phyloP scores from a whole-genome alignment of 768 basidiomycete genomes.

The Lentinula edodes region DNA sequence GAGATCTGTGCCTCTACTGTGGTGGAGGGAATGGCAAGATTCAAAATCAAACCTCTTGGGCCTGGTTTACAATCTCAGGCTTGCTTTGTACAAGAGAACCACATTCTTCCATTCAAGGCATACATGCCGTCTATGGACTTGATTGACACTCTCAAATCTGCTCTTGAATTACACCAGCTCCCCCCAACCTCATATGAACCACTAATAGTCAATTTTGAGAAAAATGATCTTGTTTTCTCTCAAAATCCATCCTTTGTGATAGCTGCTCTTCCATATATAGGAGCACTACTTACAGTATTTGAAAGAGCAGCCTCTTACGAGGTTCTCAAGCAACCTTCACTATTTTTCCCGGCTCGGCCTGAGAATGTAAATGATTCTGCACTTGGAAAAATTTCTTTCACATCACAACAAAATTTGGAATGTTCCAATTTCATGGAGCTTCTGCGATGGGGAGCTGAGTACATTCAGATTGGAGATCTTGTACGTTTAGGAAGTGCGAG shows the following conservation, averaged over 20 bases:
- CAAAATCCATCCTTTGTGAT: neutral
- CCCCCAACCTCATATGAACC: neutral
- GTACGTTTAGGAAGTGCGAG: neutral
- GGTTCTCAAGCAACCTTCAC: neutral
- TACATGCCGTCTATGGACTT: neutral
- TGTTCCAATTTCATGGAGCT: neutral
- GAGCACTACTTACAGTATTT: neutral
- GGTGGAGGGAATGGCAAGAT: too few species aligned
- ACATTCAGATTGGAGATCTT: neutral
- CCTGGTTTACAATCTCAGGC: neutral
- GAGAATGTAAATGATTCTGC: neutral
- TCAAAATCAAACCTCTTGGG: neutral
- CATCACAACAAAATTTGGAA: too few species aligned
- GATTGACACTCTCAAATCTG: neutral
- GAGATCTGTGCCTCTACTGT: neutral
- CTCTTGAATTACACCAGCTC: neutral
- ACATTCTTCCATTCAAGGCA: neutral
- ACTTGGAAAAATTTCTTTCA: neutral
- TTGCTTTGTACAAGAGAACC: neutral
- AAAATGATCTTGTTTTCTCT: neutral
- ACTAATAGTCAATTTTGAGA: neutral
- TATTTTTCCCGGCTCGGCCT: neutral
- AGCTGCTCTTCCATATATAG: neutral
- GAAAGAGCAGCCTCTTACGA: neutral
- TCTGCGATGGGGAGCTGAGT: neutral